Evolutionary conservation across 2,329 filamentous ascomycete genomes (phyloP).

Genomic region (Neonectria ditissima): DNA sequence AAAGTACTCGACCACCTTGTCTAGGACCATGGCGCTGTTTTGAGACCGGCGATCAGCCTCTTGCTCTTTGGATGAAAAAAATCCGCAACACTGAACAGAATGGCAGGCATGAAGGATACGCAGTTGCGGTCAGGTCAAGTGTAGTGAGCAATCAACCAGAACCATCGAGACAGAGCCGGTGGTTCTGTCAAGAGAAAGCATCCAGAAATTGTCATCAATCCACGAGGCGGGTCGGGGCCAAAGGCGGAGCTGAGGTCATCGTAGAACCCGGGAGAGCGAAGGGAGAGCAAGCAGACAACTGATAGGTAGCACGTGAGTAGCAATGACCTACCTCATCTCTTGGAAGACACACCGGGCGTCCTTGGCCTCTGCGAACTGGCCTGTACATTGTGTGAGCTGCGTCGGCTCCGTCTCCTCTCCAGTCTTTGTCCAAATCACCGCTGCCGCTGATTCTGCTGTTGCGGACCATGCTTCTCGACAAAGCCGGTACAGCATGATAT

Average conservation of each 20-base stretch:
- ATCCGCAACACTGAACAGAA: slow-evolving; percentile 27
- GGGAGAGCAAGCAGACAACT: slow-evolving; percentile 11
- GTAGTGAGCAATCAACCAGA: slow-evolving; percentile 67
- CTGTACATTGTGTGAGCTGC: slow-evolving; percentile 52
- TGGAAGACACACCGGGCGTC: slow-evolving; percentile 74
- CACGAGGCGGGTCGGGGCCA: slow-evolving; percentile 29
- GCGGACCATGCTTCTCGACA: slow-evolving; percentile 1
- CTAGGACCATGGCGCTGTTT: slow-evolving; percentile 76
- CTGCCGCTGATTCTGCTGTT: background rate
- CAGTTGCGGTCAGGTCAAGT: slow-evolving; percentile 70
- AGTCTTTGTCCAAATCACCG: background rate
- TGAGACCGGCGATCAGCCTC: slow-evolving; percentile 41
- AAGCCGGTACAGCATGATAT: background rate
- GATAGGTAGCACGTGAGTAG: slow-evolving; percentile 26
- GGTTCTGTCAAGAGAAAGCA: slow-evolving; percentile 61
- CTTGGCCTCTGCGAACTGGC: slow-evolving; percentile 73
- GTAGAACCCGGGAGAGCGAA: slow-evolving; percentile 15
- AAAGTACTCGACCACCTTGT: slow-evolving; percentile 86
- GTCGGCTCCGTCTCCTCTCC: slow-evolving; percentile 9
- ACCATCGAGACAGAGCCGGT: slow-evolving; percentile 48
- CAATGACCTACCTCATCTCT: slow-evolving; percentile 73
- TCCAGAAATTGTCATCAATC: slow-evolving; percentile 55
- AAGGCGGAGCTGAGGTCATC: slow-evolving; percentile 14
- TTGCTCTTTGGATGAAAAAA: slow-evolving; percentile 27
- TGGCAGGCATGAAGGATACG: slow-evolving; percentile 28